Percentiles rank a stretch among this genome's conserved stretches.
Conservation (phyloP, 345 rosid genomes). For the Pelargonium nanum region DNA sequence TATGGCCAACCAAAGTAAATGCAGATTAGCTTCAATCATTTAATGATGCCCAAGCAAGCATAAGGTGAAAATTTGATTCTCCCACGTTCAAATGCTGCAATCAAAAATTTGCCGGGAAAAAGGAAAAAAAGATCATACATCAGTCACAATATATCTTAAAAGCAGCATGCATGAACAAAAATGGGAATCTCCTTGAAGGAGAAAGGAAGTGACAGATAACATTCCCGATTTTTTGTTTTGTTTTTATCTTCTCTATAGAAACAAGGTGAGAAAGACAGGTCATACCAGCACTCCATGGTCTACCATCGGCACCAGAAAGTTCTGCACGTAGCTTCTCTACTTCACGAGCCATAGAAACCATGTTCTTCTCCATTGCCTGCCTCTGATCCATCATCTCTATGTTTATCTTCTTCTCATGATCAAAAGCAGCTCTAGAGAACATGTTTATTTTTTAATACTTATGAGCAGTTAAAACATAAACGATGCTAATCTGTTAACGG, state of each 20-base stretch:
- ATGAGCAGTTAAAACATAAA: background rate
- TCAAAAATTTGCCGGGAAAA: no score
- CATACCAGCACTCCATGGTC: constrained; percentile 16
- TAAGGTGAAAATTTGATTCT: background rate
- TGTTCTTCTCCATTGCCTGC: constrained; percentile 19
- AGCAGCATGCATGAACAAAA: background rate
- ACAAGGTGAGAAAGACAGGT: constrained; percentile 5
- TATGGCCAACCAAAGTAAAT: background rate
- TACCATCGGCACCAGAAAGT: constrained; percentile 11
- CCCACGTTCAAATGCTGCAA: no score
- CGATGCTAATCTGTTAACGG: background rate
- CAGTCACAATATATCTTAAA: background rate
- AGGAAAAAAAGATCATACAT: background rate
- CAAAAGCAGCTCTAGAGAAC: constrained; percentile 16
- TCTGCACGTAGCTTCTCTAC: constrained; percentile 17
- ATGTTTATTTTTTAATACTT: no score
- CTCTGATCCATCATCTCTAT: constrained; percentile 16
- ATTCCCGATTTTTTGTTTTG: no score
- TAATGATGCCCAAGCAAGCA: background rate
- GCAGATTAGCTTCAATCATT: background rate
- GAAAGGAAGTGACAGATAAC: constrained; percentile 2
- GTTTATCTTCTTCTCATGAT: constrained; percentile 18
- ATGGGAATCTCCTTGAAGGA: background rate
- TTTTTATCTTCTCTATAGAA: constrained; percentile 3
- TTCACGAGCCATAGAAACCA: constrained; percentile 21